phyloP scores from a whole-genome alignment of 1,284 basidiomycete species.

The Phylloboletellus chloephorus region DNA sequence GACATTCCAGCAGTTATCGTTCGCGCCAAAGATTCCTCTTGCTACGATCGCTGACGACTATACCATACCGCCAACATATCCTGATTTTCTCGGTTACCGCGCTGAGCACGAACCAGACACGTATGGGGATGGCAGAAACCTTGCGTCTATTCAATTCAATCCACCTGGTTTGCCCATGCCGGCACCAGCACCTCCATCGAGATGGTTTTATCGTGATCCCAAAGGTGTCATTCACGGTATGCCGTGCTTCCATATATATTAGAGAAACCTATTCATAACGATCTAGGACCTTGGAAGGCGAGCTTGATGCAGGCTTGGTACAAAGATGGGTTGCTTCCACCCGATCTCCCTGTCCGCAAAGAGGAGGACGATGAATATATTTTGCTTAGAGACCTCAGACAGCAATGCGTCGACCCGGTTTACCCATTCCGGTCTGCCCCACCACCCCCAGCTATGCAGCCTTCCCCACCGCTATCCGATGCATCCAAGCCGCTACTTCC shows the following conservation, averaged over 20 bases:
- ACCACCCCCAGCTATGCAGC: constrained; percentile 29
- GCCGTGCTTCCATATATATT: constrained; percentile 19
- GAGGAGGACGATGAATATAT: constrained; percentile 67
- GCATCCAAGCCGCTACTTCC: constrained; percentile 57
- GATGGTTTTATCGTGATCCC: constrained; percentile 77
- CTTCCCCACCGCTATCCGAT: constrained; percentile 24
- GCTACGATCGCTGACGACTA: constrained; percentile 84
- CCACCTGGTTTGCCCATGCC: constrained; percentile 74
- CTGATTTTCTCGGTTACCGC: constrained; percentile 67
- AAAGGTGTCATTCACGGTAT: constrained; percentile 71
- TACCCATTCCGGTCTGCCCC: constrained; percentile 63
- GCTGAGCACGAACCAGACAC: constrained; percentile 53
- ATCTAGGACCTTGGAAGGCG: constrained; percentile 73
- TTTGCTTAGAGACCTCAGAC: constrained; percentile 63
- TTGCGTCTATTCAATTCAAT: constrained; percentile 62
- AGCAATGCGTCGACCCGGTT: constrained; percentile 70
- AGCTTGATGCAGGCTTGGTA: constrained; percentile 84
- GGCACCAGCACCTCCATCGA: constrained; percentile 54
- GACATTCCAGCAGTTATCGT: constrained; percentile 81
- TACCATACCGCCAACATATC: constrained; percentile 82
- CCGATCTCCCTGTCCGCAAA: constrained; percentile 69
- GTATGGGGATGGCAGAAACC: constrained; percentile 41
- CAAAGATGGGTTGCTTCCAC: constrained; percentile 71
- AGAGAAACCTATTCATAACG: constrained; percentile 6
- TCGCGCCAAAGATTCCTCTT: constrained; percentile 77